These are phyloP conservation scores for Ramaria sp. DNA, from an alignment of 768 basidiomycete species.

Conservation along the genomic window DNA sequence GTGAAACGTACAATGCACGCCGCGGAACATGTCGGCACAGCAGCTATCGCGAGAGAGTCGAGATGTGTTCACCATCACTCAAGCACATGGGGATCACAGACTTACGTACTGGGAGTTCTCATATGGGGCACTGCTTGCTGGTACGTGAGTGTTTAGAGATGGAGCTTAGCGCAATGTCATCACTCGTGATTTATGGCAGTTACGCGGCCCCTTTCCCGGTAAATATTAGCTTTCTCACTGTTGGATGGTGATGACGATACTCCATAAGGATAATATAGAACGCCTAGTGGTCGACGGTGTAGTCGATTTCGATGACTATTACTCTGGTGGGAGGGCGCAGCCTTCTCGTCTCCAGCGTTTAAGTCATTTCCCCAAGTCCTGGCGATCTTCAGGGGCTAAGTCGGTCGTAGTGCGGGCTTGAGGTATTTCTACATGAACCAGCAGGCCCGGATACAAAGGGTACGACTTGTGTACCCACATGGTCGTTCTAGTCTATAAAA, in stretches of 20 bases:
- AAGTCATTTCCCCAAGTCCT: too few species aligned
- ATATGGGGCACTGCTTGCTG: constrained; percentile 8
- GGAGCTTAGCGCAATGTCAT: neutral
- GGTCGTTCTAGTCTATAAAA: too few species aligned
- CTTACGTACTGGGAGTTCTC: constrained; percentile 22
- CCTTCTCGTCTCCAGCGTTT: too few species aligned
- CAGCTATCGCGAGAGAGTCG: constrained; percentile 19
- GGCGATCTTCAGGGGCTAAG: too few species aligned
- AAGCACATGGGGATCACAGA: constrained; percentile 20
- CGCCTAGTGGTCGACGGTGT: constrained; percentile 25
- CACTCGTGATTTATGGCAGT: constrained; percentile 7
- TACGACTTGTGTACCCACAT: too few species aligned
- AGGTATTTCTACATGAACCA: too few species aligned
- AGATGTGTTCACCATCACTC: constrained; percentile 22
- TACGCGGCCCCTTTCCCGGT: constrained; percentile 23
- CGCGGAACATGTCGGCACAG: constrained; percentile 18
- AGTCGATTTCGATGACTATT: constrained; percentile 4
- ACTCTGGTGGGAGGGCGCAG: constrained; percentile 1
- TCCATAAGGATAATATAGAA: constrained; percentile 20
- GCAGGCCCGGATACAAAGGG: too few species aligned
- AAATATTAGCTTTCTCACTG: neutral
- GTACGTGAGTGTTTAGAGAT: constrained; percentile 7
- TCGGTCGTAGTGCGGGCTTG: too few species aligned
- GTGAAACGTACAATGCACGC: constrained; percentile 1
- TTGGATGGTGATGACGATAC: neutral